Evolutionary conservation across 495 filamentous ascomycete genomes (phyloP).

Genomic region (Podospora anserina): DNA sequence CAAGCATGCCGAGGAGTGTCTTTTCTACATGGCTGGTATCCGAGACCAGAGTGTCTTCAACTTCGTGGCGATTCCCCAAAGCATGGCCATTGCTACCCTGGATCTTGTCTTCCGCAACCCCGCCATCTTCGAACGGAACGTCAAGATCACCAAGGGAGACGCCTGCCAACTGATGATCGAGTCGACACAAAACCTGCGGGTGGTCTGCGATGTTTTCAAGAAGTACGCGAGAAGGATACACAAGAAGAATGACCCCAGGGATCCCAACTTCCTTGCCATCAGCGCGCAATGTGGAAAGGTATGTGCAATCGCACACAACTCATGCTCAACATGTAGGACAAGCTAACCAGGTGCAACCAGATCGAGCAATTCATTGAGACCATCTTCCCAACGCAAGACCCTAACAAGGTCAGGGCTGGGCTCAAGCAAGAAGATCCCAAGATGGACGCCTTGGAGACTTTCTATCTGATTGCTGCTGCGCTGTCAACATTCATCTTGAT

Average conservation of each 20-base stretch:
- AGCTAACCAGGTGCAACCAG: slow-evolving; percentile 43
- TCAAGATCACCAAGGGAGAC: slow-evolving; percentile 96
- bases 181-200: slow-evolving; percentile 80
- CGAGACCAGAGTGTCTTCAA: slow-evolving; percentile 99
- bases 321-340: background rate
- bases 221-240: slow-evolving; percentile 75
- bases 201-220: slow-evolving; percentile 77
- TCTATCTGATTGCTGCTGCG: slow-evolving; percentile 35
- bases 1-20: slow-evolving; percentile 82
- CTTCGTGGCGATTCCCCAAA: slow-evolving; percentile 96
- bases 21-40: slow-evolving; percentile 95
- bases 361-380: slow-evolving; percentile 97
- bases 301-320: slow-evolving; percentile 27
- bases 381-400: slow-evolving; percentile 73
- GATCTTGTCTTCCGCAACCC: slow-evolving; percentile 92
- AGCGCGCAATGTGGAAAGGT: slow-evolving; percentile 88
- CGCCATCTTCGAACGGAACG: slow-evolving; percentile 75
- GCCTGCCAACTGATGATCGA: slow-evolving; percentile 89
- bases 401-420: slow-evolving; percentile 42
- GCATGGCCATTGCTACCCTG: slow-evolving; percentile 95
- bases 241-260: slow-evolving; percentile 89
- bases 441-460: slow-evolving; percentile 37
- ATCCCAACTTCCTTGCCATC: slow-evolving; percentile 92
- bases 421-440: slow-evolving; percentile 22
- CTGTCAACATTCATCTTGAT: slow-evolving; percentile 37